A percentile compares a stretch with the other conserved stretches of the same genome.
Evolutionary conservation across 441 rosid species (phyloP).

Genomic region (Adansonia madagascariensis): DNA sequence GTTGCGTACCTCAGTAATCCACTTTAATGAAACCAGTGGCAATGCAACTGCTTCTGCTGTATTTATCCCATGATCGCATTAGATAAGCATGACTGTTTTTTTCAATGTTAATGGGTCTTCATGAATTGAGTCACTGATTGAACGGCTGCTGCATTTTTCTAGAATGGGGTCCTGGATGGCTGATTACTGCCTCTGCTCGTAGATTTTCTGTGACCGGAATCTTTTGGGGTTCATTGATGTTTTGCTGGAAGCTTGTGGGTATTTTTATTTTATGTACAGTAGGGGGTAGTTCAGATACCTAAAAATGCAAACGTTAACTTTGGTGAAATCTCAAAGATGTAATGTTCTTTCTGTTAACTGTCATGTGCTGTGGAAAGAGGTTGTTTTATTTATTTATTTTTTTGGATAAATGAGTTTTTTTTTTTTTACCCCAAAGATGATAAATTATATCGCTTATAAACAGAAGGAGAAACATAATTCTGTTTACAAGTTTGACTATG

Average conservation of each 20-base stretch:
- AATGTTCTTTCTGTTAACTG: not conserved
- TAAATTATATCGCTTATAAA: not conserved
- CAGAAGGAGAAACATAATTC: not conserved
- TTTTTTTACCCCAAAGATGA: not conserved
- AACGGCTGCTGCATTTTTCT: slow-evolving; percentile 9
- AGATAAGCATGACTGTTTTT: not conserved
- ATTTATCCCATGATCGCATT: not conserved
- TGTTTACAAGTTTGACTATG: not conserved
- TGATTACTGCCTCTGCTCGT: slow-evolving; percentile 1
- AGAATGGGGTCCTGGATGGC: not conserved
- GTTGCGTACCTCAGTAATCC: slow-evolving; percentile 27
- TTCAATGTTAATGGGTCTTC: not conserved
- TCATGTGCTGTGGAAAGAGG: not conserved
- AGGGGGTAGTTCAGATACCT: not conserved
- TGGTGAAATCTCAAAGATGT: slow-evolving; percentile 5
- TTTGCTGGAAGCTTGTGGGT: slow-evolving; percentile 11
- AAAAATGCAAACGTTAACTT: not conserved
- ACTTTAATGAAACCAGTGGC: not conserved
- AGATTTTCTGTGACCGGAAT: not conserved
- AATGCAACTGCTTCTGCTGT: not conserved
- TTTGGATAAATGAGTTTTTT: not conserved
- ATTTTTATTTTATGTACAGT: not conserved
- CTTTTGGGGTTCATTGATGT: slow-evolving; percentile 13
- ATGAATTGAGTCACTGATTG: slow-evolving; percentile 4
- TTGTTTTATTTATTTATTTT: not conserved